Evolutionary conservation across 2,329 filamentous ascomycete species (phyloP).

Genomic region (Fusarium pininemorale): DNA sequence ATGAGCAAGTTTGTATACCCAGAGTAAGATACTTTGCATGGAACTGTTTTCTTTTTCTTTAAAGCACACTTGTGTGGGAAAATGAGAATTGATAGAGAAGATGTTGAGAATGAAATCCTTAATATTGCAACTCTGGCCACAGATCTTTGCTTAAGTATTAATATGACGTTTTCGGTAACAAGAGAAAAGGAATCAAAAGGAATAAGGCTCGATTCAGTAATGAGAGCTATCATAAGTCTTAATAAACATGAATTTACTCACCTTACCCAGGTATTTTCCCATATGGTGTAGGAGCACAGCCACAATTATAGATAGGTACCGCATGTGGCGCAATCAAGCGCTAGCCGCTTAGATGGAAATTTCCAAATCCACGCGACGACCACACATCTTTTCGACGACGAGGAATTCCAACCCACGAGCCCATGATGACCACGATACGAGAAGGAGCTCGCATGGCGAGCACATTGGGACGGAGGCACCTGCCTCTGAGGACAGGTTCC

Average conservation of each 20-base stretch:
- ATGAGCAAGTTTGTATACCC: not conserved
- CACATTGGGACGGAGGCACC: constrained; percentile 43
- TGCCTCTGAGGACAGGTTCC: constrained; percentile 38
- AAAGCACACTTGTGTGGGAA: not conserved
- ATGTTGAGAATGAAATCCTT: not conserved
- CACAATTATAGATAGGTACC: not conserved
- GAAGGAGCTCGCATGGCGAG: constrained; percentile 51
- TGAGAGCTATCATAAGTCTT: not conserved
- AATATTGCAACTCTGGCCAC: not conserved
- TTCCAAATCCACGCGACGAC: constrained; percentile 43
- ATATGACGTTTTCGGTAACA: too few species aligned
- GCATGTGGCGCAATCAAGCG: constrained; percentile 34
- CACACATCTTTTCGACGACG: constrained; percentile 35
- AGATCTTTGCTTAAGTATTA: not conserved
- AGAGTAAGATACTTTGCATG: not conserved
- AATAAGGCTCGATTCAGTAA: not conserved
- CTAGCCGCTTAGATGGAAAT: constrained; percentile 46
- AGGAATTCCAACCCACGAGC: constrained; percentile 20
- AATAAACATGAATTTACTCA: not conserved
- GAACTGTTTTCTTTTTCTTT: not conserved
- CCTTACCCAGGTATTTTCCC: not conserved
- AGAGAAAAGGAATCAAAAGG: not conserved
- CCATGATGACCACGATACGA: constrained; percentile 54
- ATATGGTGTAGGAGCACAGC: not conserved
- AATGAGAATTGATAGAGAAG: not conserved